These are phyloP conservation scores for Zygosaccharomyces gambellarensis DNA, from an alignment of 805 yeast species.

Conservation along the genomic window DNA sequence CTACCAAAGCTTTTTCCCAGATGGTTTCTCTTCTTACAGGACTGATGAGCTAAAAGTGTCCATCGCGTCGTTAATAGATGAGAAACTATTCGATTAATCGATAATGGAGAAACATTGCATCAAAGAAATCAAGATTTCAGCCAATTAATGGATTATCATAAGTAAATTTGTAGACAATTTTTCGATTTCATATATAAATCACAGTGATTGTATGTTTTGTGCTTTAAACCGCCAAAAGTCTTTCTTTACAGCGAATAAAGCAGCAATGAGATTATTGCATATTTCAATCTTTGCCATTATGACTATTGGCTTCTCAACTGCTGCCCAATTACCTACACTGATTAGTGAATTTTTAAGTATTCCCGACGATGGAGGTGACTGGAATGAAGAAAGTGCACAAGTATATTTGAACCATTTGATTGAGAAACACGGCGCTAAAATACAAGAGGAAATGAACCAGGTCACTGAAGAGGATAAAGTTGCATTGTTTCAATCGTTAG, in stretches of 20 bases:
- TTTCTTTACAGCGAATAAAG: neutral
- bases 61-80: neutral
- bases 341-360: neutral
- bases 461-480: neutral
- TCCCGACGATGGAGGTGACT: neutral
- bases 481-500: neutral
- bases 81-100: neutral
- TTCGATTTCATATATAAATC: neutral
- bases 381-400: slow-evolving; percentile 6
- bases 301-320: neutral
- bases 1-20: neutral
- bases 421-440: slow-evolving; percentile 9
- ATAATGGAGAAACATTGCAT: neutral
- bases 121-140: neutral
- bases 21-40: neutral
- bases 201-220: neutral
- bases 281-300: neutral
- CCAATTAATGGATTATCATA: neutral
- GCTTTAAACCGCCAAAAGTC: neutral
- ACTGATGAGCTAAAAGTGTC: neutral
- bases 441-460: slow-evolving; percentile 2
- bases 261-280: neutral
- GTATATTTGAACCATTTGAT: slow-evolving; percentile 6
- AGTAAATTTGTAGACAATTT: neutral
- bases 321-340: neutral